A percentile compares a stretch with the other conserved stretches of the same genome.
phyloP scores from a whole-genome alignment of 2,329 filamentous ascomycete genomes.

The Diaporthe australafricana region DNA sequence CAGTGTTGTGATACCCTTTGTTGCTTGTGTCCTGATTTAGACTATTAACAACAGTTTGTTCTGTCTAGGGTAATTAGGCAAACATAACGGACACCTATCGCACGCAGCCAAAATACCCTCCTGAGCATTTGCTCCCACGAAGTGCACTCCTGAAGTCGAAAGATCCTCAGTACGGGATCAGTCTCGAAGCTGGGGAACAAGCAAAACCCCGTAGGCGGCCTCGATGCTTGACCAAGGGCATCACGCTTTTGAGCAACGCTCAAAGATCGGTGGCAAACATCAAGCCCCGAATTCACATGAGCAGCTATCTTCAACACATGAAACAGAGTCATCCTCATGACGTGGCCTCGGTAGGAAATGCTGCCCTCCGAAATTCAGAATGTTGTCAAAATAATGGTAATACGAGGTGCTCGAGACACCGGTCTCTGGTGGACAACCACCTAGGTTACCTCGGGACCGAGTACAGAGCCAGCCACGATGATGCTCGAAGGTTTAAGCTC shows the following conservation, averaged over 20 bases:
- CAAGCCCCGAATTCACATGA: background rate
- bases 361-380: background rate
- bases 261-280: background rate
- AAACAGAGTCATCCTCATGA: background rate
- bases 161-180: too few relatives aligned
- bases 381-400: background rate
- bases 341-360: background rate
- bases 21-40: too few relatives aligned
- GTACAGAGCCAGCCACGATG: background rate
- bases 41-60: too few relatives aligned
- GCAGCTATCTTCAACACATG: background rate
- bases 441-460: slow-evolving; percentile 7
- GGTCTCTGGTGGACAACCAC: background rate
- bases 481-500: background rate
- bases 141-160: too few relatives aligned
- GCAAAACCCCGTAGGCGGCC: background rate
- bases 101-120: too few relatives aligned
- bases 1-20: too few relatives aligned
- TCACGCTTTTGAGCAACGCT: background rate
- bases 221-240: background rate
- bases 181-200: background rate
- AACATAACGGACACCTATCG: too few relatives aligned
- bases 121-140: too few relatives aligned
- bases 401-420: background rate
- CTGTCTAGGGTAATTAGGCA: too few relatives aligned